Base-by-base conservation (phyloP, 345 rosid species). In the Arabis alpina region DNA sequence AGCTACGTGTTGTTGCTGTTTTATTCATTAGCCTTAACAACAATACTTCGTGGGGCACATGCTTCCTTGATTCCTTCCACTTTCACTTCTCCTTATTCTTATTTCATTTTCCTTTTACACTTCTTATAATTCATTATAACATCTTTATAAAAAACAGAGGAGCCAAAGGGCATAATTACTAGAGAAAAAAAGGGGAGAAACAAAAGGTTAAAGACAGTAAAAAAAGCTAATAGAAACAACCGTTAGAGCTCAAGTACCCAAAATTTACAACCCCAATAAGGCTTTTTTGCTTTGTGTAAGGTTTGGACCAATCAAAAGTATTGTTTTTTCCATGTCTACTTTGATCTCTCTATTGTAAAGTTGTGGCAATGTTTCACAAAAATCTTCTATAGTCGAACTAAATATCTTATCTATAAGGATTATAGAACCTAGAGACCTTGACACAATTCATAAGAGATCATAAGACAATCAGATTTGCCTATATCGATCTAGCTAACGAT, bases 31-130 rank as follows among this genome's bases (percentile, higher is more conserved):
- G 64, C 64, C 39, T 68, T 36, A 36, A 4, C 68, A 54, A 61
- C 64, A 54, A 61, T 24, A 48, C 64, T 37, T 61, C 64, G 78
- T 75, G 73, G 69, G 63, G 9, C 74, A 67, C 78, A 74, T 74
- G 73, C 61, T 50, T 53, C 55, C 41, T 66, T 66, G 32, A 34
- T 74, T 66, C 66, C 66, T 74, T 74, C 73, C 78, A 51, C 56
- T 67, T 61, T 34, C 43, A 24, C 61, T 65, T 65, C 45, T 48
- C 45, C 54, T 55, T 41, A n/a, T 27, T 40, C 39, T 27, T 8
- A 3, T 8, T 41, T 24, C 14, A 14, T 32, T 9, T 24, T 10
- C 34, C n/a, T 27, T 51, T 52, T 42, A 5, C 11, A 6, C 40
- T 57, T 69, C 10, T 52, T 41, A 36, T 13, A 5, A 52, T 51